These are phyloP conservation scores for Asterophora lycoperdoides DNA, from an alignment of 768 basidiomycete species.

Conservation along the genomic window DNA sequence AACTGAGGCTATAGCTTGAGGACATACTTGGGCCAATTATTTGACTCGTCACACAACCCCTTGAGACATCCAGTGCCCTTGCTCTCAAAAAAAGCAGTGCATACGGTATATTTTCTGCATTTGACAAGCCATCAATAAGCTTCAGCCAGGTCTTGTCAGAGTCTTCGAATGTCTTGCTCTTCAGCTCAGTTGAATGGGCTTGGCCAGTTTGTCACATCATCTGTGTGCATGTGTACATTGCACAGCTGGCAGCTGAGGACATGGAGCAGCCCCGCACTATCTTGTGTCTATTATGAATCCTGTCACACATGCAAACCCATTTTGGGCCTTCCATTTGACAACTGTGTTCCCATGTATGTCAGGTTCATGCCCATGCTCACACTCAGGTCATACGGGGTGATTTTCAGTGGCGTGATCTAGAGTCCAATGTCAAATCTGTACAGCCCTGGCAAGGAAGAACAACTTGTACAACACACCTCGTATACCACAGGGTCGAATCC, in stretches of 20 bases:
- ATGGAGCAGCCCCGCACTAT: conserved; percentile 40
- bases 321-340: conserved; percentile 54
- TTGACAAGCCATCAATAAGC: conserved; percentile 69
- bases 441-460: background rate
- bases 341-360: conserved; percentile 58
- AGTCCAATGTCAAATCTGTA: background rate
- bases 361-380: conserved; percentile 68
- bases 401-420: conserved; percentile 59
- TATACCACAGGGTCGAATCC: conserved; percentile 51
- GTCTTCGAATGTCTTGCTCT: conserved; percentile 48
- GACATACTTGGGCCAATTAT: conserved; percentile 66
- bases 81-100: conserved; percentile 67
- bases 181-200: conserved; percentile 55
- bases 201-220: conserved; percentile 69
- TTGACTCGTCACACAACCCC: conserved; percentile 50
- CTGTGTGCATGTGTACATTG: conserved; percentile 45
- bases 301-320: conserved; percentile 57
- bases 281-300: conserved; percentile 73
- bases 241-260: conserved; percentile 44
- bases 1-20: too few species aligned
- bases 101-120: conserved; percentile 66
- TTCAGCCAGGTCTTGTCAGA: conserved; percentile 48
- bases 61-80: conserved; percentile 74
- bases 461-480: conserved; percentile 35
- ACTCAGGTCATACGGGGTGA: conserved; percentile 70